phyloP scores from a whole-genome alignment of 257 asterid genomes.

The Petrea volubilis region DNA sequence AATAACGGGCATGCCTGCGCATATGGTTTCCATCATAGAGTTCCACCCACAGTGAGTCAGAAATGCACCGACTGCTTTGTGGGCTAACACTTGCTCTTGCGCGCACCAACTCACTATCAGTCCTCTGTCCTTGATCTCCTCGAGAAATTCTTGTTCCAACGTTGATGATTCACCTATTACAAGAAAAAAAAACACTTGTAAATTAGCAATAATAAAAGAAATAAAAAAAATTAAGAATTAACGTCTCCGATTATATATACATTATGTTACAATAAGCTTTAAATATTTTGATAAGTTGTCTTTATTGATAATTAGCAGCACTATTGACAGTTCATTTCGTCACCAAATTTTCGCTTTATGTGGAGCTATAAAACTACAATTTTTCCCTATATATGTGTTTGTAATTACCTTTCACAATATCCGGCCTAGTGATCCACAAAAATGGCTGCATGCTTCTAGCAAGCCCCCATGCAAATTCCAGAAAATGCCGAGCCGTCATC shows the following conservation, averaged over 20 bases:
- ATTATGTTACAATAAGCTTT: too few species aligned
- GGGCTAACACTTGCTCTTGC: slow-evolving; percentile 47
- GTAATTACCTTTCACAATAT: slow-evolving; percentile 37
- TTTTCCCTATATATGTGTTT: too few species aligned
- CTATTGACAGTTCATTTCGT: too few species aligned
- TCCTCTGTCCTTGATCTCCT: slow-evolving; percentile 49
- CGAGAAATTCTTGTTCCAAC: slow-evolving; percentile 35
- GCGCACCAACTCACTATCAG: slow-evolving; percentile 43
- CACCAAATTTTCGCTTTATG: too few species aligned
- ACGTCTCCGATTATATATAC: too few species aligned
- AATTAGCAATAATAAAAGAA: too few species aligned
- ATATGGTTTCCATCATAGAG: slow-evolving; percentile 39
- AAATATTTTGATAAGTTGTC: too few species aligned
- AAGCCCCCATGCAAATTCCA: slow-evolving; percentile 64
- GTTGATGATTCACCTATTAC: slow-evolving; percentile 17
- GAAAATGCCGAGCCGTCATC: slow-evolving; percentile 40
- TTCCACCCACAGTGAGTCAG: slow-evolving; percentile 67
- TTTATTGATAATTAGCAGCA: too few species aligned
- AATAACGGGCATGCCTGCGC: slow-evolving; percentile 45
- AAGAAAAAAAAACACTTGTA: too few species aligned
- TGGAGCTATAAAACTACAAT: too few species aligned
- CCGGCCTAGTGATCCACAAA: slow-evolving; percentile 56
- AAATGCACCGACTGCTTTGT: slow-evolving; percentile 40
- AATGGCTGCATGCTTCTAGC: slow-evolving; percentile 46
- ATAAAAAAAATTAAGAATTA: too few species aligned